Conservation (phyloP, 2,329 filamentous ascomycete species). For the Thielaviopsis populi region DNA sequence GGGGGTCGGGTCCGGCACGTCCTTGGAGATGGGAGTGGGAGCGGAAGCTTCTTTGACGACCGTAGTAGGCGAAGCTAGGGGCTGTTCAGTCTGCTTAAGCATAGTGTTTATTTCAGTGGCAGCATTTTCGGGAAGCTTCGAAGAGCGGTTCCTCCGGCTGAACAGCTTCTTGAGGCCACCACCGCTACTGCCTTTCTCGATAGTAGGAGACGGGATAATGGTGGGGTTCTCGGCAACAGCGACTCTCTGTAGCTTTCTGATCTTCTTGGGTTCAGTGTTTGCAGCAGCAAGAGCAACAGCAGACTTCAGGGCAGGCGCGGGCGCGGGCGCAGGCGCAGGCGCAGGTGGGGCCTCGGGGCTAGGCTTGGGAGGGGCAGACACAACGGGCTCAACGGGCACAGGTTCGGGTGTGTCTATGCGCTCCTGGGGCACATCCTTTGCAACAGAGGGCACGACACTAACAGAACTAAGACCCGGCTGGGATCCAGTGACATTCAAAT, state of each 20-base stretch:
- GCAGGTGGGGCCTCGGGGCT: slow-evolving; percentile 11
- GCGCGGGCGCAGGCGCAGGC: too few species aligned
- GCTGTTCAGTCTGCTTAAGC: slow-evolving; percentile 29
- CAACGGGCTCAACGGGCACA: slow-evolving; percentile 9
- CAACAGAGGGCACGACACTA: slow-evolving; percentile 24
- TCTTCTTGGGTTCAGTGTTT: slow-evolving; percentile 1
- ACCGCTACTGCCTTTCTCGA: slow-evolving; percentile 21
- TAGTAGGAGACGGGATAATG: slow-evolving; percentile 4
- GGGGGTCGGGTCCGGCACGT: slow-evolving; percentile 10
- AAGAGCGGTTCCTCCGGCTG: slow-evolving; percentile 44
- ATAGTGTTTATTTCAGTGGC: slow-evolving; percentile 36
- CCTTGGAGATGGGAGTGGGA: slow-evolving; percentile 19
- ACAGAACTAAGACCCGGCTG: slow-evolving; percentile 18
- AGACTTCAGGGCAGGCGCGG: slow-evolving; percentile 20
- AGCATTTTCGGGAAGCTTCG: slow-evolving; percentile 41
- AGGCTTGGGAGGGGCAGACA: slow-evolving; percentile 13
- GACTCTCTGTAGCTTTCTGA: slow-evolving; percentile 42
- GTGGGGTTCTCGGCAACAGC: slow-evolving; percentile 27
- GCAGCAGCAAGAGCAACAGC: slow-evolving; percentile 20
- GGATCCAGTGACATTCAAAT: slow-evolving; percentile 19
- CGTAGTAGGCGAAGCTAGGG: slow-evolving; percentile 21
- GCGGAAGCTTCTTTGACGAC: slow-evolving; percentile 19
- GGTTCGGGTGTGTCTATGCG: slow-evolving; percentile 29
- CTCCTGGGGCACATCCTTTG: slow-evolving; percentile 24
- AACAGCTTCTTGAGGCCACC: slow-evolving; percentile 51